Conservation (phyloP, 345 rosid genomes). For the Nephelium lappaceum region DNA sequence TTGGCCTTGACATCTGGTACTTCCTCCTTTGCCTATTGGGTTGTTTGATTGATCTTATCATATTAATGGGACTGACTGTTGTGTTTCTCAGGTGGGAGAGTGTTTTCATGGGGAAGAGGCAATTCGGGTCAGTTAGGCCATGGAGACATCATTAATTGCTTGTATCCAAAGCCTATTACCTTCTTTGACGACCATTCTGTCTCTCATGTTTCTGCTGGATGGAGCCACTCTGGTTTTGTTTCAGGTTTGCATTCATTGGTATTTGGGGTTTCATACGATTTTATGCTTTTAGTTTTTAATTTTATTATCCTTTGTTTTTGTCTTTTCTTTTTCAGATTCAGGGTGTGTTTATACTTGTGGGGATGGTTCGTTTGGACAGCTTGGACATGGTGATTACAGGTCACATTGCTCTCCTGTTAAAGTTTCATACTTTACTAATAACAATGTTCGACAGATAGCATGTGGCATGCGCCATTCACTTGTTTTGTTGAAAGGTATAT, state of each 20-base stretch:
- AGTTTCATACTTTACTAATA: conserved; percentile 61
- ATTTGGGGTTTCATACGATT: background rate
- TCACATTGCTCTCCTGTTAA: conserved; percentile 54
- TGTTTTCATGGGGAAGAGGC: conserved; percentile 92
- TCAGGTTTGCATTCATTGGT: conserved; percentile 52
- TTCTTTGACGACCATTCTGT: conserved; percentile 42
- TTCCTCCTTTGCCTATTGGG: background rate
- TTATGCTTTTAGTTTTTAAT: background rate
- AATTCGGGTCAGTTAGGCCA: conserved; percentile 91
- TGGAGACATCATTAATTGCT: conserved; percentile 51
- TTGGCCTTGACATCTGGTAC: conserved; percentile 69
- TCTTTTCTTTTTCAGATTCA: conserved; percentile 35
- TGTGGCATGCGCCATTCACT: conserved; percentile 97
- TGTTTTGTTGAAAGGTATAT: conserved; percentile 73
- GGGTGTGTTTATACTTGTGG: conserved; percentile 82
- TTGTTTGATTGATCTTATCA: background rate
- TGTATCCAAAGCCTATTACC: conserved; percentile 49
- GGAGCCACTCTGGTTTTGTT: conserved; percentile 89
- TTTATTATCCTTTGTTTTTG: background rate
- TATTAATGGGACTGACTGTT: background rate
- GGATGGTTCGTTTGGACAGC: conserved; percentile 94
- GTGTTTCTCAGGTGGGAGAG: conserved; percentile 59
- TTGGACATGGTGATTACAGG: conserved; percentile 78
- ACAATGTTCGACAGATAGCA: conserved; percentile 61
- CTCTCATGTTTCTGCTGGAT: conserved; percentile 76